These are phyloP conservation scores for Sporothrix inflata DNA, from an alignment of 2,329 filamentous ascomycete species.

Conservation along the genomic window DNA sequence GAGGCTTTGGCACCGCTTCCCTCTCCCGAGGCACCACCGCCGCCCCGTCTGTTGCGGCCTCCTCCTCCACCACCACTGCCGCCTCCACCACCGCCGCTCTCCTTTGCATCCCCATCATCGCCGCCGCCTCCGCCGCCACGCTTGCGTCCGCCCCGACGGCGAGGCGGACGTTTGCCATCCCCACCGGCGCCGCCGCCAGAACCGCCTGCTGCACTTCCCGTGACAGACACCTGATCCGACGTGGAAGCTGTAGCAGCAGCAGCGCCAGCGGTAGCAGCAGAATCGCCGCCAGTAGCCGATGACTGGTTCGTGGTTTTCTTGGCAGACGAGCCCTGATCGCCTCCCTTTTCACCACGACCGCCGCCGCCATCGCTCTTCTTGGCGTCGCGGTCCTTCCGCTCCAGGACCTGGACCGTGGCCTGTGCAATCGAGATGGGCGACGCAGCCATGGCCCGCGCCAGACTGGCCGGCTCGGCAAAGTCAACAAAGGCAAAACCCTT, in stretches of 20 bases:
- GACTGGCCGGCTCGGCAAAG: constrained; percentile 71
- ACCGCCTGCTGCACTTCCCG: constrained; percentile 15
- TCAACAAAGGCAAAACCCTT: constrained; percentile 95
- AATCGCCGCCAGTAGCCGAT: background rate
- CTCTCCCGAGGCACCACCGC: background rate
- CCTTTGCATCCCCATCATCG: constrained; percentile 21
- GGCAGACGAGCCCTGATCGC: background rate
- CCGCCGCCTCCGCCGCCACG: constrained; percentile 29
- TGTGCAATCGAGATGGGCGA: constrained; percentile 83
- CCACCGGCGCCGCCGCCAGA: background rate
- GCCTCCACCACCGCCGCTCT: constrained; percentile 5
- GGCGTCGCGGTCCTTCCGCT: constrained; percentile 67
- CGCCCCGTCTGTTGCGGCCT: constrained; percentile 15
- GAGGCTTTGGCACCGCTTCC: background rate
- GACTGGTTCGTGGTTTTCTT: constrained; percentile 12
- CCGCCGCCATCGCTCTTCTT: constrained; percentile 35
- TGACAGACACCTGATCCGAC: constrained; percentile 24
- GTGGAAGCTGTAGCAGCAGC: background rate
- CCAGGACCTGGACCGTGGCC: constrained; percentile 83
- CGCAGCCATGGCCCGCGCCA: constrained; percentile 78
- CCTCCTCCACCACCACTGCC: background rate
- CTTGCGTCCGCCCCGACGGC: constrained; percentile 32
- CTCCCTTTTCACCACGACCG: background rate
- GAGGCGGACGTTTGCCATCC: constrained; percentile 32
- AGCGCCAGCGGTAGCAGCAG: background rate